Evolutionary conservation across 2,329 filamentous ascomycete genomes (phyloP), one percentile per base, ranked within the genome.

Genomic region (Pseudocercospora fijiensis): DNA sequence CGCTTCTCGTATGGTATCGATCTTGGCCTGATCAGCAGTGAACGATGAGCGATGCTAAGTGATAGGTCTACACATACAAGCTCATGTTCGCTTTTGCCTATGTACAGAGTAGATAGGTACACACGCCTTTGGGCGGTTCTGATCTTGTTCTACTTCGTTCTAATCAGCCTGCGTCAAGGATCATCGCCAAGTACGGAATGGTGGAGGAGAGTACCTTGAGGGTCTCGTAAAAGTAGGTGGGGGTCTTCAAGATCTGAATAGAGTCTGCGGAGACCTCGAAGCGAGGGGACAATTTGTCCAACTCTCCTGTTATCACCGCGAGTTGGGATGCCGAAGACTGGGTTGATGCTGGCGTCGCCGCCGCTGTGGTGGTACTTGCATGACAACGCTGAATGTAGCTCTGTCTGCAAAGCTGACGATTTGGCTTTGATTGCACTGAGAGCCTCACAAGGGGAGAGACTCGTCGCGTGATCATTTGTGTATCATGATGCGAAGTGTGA

Each of bases 21-120:
- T 91, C 87, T 89, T 22, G 7, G 13, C 27, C 13, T n/a, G 7
- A 30, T 60, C 58, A 62, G 57, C 28, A 24, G 2, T 18, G 9
- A 16, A 57, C 8, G 27, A 28, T 22, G 9, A 22, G 47, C 28
- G 22, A 30, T 3, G 4, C 16, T 11, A 47, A 64, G 28, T 13
- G 8, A 28, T 27, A 18, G 13, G 16, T 59, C 64, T 59, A 30
- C 10, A 62, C 80, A 59, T 80, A 88, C 86, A 73, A 99, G 83
- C 71, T 98, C 95, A 77, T 89, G 84, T 78, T 99, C 95, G 1
- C 90, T 90, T 77, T 94, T 96, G 67, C 95, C 95, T 75, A 99
- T 95, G 76, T 99, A 99, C 58, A 99, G 81, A 0, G 95, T 99
- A n/a, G 93, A 96, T 57, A 99, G 81, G 76, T 96, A 99, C 69